Evolutionary conservation across 176 grass and related monocot genomes (phyloP).

Genomic region (Microstegium vimineum): DNA sequence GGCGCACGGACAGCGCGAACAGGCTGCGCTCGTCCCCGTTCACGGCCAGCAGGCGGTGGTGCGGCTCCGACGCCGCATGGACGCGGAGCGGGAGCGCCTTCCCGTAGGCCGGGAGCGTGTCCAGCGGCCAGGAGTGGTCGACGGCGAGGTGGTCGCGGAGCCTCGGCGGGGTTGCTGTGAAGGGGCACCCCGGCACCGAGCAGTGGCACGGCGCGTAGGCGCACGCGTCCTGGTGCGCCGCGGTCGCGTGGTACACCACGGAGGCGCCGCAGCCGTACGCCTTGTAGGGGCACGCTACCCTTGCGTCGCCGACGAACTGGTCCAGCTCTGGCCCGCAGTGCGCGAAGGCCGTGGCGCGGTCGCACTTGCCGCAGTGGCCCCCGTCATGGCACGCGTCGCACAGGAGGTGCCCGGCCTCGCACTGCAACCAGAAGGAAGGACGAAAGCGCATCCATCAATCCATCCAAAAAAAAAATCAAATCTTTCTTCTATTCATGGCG

Average conservation of each 20-base stretch:
- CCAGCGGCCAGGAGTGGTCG: background rate
- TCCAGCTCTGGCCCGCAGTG: background rate
- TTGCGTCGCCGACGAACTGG: background rate
- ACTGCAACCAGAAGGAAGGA: background rate
- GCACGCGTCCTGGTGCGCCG: conserved; percentile 1
- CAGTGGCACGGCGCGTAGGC: conserved; percentile 9
- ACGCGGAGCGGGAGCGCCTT: background rate
- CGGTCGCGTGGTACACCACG: background rate
- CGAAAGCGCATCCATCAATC: background rate
- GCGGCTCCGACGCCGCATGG: background rate
- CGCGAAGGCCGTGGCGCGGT: background rate
- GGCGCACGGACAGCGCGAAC: background rate
- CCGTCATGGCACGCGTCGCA: background rate
- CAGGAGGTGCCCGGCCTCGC: background rate
- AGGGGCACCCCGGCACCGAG: background rate
- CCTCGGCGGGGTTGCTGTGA: background rate
- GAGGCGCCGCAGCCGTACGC: background rate
- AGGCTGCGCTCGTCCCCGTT: background rate
- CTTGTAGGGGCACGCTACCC: conserved; percentile 25
- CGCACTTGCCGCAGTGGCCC: background rate
- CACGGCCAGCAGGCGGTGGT: background rate
- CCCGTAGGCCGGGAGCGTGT: background rate
- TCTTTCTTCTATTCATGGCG: background rate
- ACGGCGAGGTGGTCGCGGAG: conserved; percentile 2
- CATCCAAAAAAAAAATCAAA: background rate